Base-by-base conservation (phyloP, 2,329 filamentous ascomycete species). In the Fusarium dlaminii region DNA sequence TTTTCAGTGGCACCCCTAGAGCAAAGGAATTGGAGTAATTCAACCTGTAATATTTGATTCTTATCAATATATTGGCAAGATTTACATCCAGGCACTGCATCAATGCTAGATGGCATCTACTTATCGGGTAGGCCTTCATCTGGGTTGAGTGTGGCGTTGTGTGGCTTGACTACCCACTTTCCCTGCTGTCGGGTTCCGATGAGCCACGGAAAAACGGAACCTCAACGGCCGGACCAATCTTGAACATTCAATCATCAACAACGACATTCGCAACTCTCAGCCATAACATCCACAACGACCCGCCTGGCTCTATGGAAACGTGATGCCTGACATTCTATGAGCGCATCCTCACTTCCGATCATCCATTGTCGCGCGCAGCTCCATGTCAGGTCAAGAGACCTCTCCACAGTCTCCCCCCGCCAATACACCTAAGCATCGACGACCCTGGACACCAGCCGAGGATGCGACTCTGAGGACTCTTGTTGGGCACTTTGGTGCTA, bases 401-500 rank as follows among this genome's bases (percentile, higher is more conserved):
- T 77, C 74, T 30, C 69, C 72, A 54, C 73, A 77, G 61, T 77
- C 74, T 54, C 68, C 69, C 63, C 73, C 74, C 46, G 56, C 67
- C 67, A 71, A 61, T 46, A 57, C 74, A 64, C 69, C 65, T 45
- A 77, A 70, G 52, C 65, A 75, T 24, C 77, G 78, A 46, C 72
- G 77, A 20, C 72, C 68, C 43, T 80, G 78, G 78, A 79, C 71
- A 37, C 15, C 72, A 29, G 67, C 71, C 40, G 78, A 80, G 57
- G 78, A 80, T 71, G 72, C 76, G n/a, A 75, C 70, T 48, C 56
- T 80, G 34, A 78, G 73, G 69, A 72, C 68, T 10, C 75, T 79
- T 17, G 76, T 80, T n/a, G 74, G 73, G 30, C 78, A 78, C 17
- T 80, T 77, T 65, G 77, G 77, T 20, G 78, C 78, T 34, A 70